Conservation (phyloP, 345 rosid genomes). For the Arabidopsis arenosa region DNA sequence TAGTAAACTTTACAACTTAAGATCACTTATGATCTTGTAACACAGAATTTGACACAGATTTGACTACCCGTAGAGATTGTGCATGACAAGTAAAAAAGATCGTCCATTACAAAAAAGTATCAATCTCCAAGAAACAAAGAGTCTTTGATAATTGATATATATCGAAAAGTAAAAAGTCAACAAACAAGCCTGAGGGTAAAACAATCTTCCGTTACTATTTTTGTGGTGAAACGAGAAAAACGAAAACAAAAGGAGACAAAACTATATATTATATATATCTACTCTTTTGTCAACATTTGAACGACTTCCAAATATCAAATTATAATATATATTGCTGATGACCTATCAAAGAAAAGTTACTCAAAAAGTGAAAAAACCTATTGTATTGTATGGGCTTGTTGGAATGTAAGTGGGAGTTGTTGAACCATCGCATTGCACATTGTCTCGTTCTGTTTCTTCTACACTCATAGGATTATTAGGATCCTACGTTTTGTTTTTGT, state of each 20-base stretch:
- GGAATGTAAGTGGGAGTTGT: constrained; percentile 82
- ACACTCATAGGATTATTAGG: constrained; percentile 35
- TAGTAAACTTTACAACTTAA: background rate
- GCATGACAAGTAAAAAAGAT: background rate
- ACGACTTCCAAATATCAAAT: constrained; percentile 45
- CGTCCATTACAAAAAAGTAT: background rate
- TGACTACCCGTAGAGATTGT: background rate
- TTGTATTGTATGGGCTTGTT: constrained; percentile 64
- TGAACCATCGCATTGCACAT: constrained; percentile 57
- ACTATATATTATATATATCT: constrained; percentile 8
- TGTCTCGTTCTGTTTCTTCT: constrained; percentile 35
- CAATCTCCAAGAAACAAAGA: background rate
- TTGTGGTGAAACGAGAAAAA: constrained; percentile 20
- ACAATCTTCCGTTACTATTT: constrained; percentile 23
- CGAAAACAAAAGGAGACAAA: constrained; percentile 34
- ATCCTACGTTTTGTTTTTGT: constrained; percentile 31
- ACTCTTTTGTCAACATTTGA: constrained; percentile 31
- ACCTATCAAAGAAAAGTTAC: constrained; percentile 30
- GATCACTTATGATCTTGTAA: background rate
- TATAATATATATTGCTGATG: constrained; percentile 40
- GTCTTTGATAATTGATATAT: background rate
- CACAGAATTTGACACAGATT: background rate
- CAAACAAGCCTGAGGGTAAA: constrained; percentile 23
- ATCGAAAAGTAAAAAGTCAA: background rate
- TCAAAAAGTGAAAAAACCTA: constrained; percentile 24